A percentile compares a stretch with the other conserved stretches of the same genome.
These are phyloP conservation scores for Gossypium australe DNA, from an alignment of 345 rosid species.

Conservation along the genomic window DNA sequence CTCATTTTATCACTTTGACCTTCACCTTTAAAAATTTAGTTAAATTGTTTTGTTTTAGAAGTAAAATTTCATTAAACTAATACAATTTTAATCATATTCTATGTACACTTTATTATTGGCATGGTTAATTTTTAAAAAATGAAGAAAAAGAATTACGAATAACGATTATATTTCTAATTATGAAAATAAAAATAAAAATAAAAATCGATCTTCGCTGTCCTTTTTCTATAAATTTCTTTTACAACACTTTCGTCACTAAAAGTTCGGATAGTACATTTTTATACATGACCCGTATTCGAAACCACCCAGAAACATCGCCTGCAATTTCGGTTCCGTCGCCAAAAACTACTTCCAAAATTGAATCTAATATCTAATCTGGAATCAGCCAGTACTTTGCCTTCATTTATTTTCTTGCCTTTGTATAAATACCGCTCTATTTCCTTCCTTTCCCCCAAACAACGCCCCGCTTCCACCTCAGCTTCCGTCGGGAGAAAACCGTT, in stretches of 20 bases:
- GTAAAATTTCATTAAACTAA: too few species aligned
- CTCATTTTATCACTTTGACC: too few species aligned
- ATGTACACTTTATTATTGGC: too few species aligned
- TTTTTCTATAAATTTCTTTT: neutral
- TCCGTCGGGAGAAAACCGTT: neutral
- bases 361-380: conserved; percentile 7
- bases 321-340: neutral
- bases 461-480: neutral
- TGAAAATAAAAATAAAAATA: too few species aligned
- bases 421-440: neutral
- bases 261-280: conserved; percentile 11
- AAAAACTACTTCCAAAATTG: neutral
- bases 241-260: neutral
- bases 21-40: too few species aligned
- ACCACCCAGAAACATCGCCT: conserved; percentile 6
- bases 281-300: neutral
- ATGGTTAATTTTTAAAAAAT: too few species aligned
- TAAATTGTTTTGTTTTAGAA: too few species aligned
- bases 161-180: too few species aligned
- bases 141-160: too few species aligned
- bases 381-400: neutral
- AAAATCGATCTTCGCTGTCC: neutral
- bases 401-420: neutral
- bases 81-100: too few species aligned
- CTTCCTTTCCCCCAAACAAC: neutral